Evolutionary conservation across 768 basidiomycete species (phyloP), one percentile per base, ranked within the genome.

Genomic region (Daedaleopsis sinensis): DNA sequence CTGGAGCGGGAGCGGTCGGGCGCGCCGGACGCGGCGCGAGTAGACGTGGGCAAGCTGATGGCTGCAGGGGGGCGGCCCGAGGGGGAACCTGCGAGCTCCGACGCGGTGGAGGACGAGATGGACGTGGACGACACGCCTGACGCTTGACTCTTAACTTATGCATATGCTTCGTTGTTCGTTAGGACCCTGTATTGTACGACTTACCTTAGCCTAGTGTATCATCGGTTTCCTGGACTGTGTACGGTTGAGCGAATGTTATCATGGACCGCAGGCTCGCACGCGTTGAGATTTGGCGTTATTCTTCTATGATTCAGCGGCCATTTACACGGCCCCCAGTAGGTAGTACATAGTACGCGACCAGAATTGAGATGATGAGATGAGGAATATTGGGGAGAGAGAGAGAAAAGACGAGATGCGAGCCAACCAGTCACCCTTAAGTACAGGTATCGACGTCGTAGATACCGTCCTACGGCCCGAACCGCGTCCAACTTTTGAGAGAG

Each of bases 261-360:
- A 19, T 18, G 35, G 5, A 27, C 13, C n/a, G 32, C 32, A 16
- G 23, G 23, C 13, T 27, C 19, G 43, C 49, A 52, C 46, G 47
- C 8, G 1, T 5, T 11, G 53, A 43, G 50, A 35, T 32, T 36
- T 58, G 48, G 55, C 55, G 53, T 60, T 55, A 57, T 54, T 57
- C 59, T 61, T 62, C 64, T 65, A 61, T 65, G 65, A 51, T 64
- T 65, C 69, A 70, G 65, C 55, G 76, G 71, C 68, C 65, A 73
- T 71, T 35, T 42, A 43, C 74, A 76, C 74, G 77, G 73, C 74
- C 73, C 73, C 74, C 73, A 69, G 66, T 78, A 76, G 67, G 74
- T 75, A 64, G 65, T 78, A 78, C 77, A 78, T 65, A 69, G 67
- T 71, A 72, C 59, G 61, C 62, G 54, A 64, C 54, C 55, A 39